Evolutionary conservation across 768 basidiomycete genomes (phyloP), one percentile per base, ranked within the genome.

Genomic region (Kwoniella dejecticola): DNA sequence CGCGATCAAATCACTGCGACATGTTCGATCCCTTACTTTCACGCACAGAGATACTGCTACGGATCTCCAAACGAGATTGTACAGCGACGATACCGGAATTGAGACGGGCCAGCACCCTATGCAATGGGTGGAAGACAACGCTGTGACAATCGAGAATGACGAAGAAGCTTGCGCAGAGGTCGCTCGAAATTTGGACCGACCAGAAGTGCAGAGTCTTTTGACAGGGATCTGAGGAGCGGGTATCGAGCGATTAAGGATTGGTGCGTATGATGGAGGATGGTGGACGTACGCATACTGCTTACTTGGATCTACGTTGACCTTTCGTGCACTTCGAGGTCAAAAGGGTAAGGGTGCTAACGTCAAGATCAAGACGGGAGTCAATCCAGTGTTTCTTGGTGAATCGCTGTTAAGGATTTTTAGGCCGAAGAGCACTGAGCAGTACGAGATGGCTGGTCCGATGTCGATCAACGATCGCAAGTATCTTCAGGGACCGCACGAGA

Each of bases 251-350:
- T 47, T 47, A 11, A 47, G 46, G 3, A 27, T 47, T 11, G 46
- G 46, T 19, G 21, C 11, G n/a, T 47, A 47, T 23, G 46, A 47
- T 47, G 26, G 13, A 26, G 46, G 46, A 47, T 47, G 46, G 26
- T 47, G 46, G 46, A 11, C 7, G 7, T 21, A 47, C 29, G 29
- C 10, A 23, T 26, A 26, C 12, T 8, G 24, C 12, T 26, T 26
- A 27, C 24, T 47, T 11, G 12, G 29, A 27, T 30, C 24, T 47
- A 47, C 7, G 24, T 2, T 26, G 15, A 17, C 3, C 5, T 8
- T 26, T 47, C 46, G 26, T 11, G 12, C 29, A 23, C 24, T 26
- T n/a, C 10, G 29, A 12, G 24, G 13, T 47, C 15, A 17, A 5
- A 47, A 11, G n/a, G 4, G 17, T 3, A 6, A 47, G 15, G 10